phyloP scores from a whole-genome alignment of 2,329 filamentous ascomycete genomes.

The Colletotrichum endophyticum region DNA sequence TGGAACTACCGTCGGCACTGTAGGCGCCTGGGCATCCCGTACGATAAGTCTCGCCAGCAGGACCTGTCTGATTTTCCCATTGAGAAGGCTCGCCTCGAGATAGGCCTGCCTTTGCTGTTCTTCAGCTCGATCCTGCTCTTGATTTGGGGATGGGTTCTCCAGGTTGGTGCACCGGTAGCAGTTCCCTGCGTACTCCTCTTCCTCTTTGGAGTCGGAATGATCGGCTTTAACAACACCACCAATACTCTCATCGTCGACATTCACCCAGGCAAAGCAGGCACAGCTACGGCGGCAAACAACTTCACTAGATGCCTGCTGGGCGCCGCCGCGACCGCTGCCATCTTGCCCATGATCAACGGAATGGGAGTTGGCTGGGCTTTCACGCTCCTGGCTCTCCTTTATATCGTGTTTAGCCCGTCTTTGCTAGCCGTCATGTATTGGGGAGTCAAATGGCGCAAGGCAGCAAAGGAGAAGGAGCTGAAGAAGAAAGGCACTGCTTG shows the following conservation, averaged over 20 bases:
- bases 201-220: conserved; percentile 51
- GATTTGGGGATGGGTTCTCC: conserved; percentile 57
- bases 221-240: conserved; percentile 58
- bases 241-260: conserved; percentile 62
- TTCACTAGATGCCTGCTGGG: conserved; percentile 60
- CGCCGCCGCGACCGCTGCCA: conserved; percentile 55
- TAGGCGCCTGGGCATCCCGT: conserved; percentile 51
- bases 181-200: conserved; percentile 52
- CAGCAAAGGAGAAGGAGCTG: conserved; percentile 31
- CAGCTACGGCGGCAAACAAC: conserved; percentile 62
- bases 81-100: conserved; percentile 53
- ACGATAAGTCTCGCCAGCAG: conserved; percentile 57
- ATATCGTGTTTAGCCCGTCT: conserved; percentile 41
- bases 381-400: conserved; percentile 49
- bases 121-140: conserved; percentile 52
- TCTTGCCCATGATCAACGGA: conserved; percentile 54
- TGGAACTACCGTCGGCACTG: conserved; percentile 71
- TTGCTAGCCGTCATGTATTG: conserved; percentile 44
- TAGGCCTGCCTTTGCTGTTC: conserved; percentile 55
- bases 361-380: conserved; percentile 60
- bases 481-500: background rate
- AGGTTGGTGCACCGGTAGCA: conserved; percentile 45
- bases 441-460: conserved; percentile 48
- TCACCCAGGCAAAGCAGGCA: conserved; percentile 55
- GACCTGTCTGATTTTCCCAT: conserved; percentile 56